Evolutionary conservation across 2,329 filamentous ascomycete species (phyloP), one percentile per base, ranked within the genome.

Genomic region (Sporothrix brunneoviolacea): DNA sequence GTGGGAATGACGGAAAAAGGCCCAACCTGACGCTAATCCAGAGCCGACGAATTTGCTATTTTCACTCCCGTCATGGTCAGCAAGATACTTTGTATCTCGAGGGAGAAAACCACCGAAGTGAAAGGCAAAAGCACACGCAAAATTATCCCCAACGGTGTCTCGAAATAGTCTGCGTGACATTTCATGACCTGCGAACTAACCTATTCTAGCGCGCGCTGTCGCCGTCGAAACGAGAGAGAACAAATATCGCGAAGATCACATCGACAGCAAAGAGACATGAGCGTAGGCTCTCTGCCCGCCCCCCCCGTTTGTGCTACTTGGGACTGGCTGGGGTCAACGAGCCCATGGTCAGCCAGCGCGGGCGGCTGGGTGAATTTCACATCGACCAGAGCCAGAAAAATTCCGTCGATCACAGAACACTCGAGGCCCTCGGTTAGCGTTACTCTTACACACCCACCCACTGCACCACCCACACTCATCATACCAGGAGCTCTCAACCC

Each of bases 361-460:
- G n/a, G n/a, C n/a, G n/a, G n/a, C n/a, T n/a, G n/a, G n/a, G n/a
- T 15, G 32, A 15, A 10, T 19, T 38, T 18, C 36, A 19, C 3
- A 30, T 12, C 15, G 12, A 33, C 8, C 10, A 16, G 27, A 19
- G 22, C 6, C 13, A 27, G 21, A 48, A 27, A 27, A 22, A 27
- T 28, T 22, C 5, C 33, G 28, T 27, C 37, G 47, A 50, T 43
- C 42, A 44, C 48, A 48, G 48, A 54, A 54, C 52, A 50, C 43
- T 50, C 52, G 41, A 53, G 51, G 38, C 52, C 52, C 33, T 39
- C 6, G 36, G 27, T 21, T 51, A 46, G 48, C 36, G 49, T 27
- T 44, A 28, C 27, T 28, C 42, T 18, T 21, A 27, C 19, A 27
- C 43, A 40, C 41, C 48, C 48, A 16, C 36, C 5, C 36, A 38